Evolutionary conservation across 2,329 filamentous ascomycete genomes (phyloP).

Genomic region (Aspergillus fijiensis): DNA sequence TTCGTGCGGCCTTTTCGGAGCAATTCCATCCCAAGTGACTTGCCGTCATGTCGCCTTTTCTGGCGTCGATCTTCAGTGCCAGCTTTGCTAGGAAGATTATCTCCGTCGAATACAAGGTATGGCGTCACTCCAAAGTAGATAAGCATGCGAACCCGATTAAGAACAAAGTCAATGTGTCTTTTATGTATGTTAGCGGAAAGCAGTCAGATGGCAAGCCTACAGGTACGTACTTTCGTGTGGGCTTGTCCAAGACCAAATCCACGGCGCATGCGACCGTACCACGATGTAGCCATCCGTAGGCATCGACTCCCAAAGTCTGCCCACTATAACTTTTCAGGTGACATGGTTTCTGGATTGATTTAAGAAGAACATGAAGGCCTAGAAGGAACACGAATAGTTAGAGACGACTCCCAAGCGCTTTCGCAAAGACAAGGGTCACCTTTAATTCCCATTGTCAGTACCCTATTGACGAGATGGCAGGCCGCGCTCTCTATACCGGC

Average conservation of each 20-base stretch:
- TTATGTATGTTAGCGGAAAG: slow-evolving; percentile 37
- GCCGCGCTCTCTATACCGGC: slow-evolving; percentile 29
- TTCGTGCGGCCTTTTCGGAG: slow-evolving; percentile 76
- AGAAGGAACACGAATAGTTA: slow-evolving; percentile 7
- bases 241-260: slow-evolving; percentile 84
- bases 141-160: slow-evolving; percentile 91
- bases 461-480: slow-evolving; percentile 27
- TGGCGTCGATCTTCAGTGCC: slow-evolving; percentile 76
- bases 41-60: slow-evolving; percentile 74
- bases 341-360: slow-evolving; percentile 89
- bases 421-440: slow-evolving; percentile 28
- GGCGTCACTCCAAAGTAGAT: slow-evolving; percentile 91
- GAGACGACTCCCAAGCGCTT: not conserved
- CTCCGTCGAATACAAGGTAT: slow-evolving; percentile 94
- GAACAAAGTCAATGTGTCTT: slow-evolving; percentile 85
- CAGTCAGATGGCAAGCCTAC: slow-evolving; percentile 49
- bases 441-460: slow-evolving; percentile 47
- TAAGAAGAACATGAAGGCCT: slow-evolving; percentile 88
- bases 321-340: slow-evolving; percentile 84
- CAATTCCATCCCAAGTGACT: slow-evolving; percentile 71
- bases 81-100: slow-evolving; percentile 90
- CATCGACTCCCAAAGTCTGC: slow-evolving; percentile 90
- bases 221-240: slow-evolving; percentile 72
- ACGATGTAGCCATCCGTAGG: slow-evolving; percentile 96
- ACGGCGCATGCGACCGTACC: slow-evolving; percentile 87